phyloP scores from a whole-genome alignment of 106 monocot genomes.

The Apostasia shenzhenica region DNA sequence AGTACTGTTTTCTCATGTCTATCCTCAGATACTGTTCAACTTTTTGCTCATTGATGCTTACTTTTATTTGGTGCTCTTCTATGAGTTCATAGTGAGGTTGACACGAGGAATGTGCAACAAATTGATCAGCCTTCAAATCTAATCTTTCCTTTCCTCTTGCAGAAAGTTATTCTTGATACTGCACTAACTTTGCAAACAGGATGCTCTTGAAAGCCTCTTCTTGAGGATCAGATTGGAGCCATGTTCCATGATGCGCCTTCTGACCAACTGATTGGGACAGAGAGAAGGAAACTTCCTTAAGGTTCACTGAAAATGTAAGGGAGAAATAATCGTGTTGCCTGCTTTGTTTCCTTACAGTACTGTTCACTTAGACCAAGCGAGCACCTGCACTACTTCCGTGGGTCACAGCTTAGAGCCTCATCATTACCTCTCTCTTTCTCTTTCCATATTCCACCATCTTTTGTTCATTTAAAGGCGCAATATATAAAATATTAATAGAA shows the following conservation, averaged over 20 bases:
- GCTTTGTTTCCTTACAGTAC: not conserved
- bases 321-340: not conserved
- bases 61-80: constrained; percentile 15
- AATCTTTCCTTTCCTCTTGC: not conserved
- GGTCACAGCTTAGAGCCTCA: too few species aligned
- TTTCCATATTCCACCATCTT: too few species aligned
- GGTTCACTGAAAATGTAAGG: not conserved
- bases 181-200: not conserved
- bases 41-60: constrained; percentile 20
- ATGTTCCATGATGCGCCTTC: not conserved
- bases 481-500: too few species aligned
- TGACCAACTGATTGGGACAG: not conserved
- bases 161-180: not conserved
- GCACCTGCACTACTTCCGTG: not conserved
- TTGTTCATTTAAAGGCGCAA: too few species aligned
- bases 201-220: not conserved
- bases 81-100: not conserved
- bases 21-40: constrained; percentile 15
- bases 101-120: too few species aligned
- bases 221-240: not conserved
- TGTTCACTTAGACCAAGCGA: not conserved
- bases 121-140: too few species aligned
- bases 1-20: constrained; percentile 23
- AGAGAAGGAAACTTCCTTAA: not conserved
- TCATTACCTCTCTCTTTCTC: too few species aligned